Conservation (phyloP, 768 basidiomycete species). For the Favolaschia claudopus region DNA sequence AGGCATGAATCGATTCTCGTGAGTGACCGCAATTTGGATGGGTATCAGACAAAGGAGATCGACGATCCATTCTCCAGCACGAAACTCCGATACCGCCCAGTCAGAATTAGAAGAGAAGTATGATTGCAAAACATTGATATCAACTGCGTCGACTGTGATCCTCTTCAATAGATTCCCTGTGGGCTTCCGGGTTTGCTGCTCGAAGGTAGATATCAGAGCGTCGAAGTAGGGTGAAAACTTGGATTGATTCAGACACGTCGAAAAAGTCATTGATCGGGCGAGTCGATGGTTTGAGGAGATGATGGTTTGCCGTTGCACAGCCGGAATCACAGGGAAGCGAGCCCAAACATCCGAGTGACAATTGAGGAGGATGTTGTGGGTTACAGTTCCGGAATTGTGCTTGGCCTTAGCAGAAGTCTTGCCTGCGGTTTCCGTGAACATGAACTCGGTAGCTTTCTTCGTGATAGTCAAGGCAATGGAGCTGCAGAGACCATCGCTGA, state of each 20-base stretch:
- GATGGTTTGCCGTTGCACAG: slow-evolving; percentile 54
- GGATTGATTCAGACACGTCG: slow-evolving; percentile 43
- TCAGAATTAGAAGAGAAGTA: slow-evolving; percentile 21
- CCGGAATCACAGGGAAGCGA: slow-evolving; percentile 63
- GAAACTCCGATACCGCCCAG: slow-evolving; percentile 45
- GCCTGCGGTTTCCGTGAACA: slow-evolving; percentile 52
- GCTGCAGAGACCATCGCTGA: slow-evolving; percentile 33
- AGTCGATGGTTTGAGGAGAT: slow-evolving; percentile 41
- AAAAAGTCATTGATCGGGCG: slow-evolving; percentile 48
- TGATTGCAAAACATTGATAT: slow-evolving; percentile 34
- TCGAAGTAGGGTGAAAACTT: slow-evolving; percentile 51
- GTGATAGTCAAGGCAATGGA: slow-evolving; percentile 61
- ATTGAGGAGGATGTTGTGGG: slow-evolving; percentile 59
- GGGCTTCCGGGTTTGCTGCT: slow-evolving; percentile 59
- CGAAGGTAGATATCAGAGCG: slow-evolving; percentile 53
- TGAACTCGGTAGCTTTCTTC: slow-evolving; percentile 60
- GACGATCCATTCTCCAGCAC: slow-evolving; percentile 68
- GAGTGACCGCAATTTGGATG: slow-evolving; percentile 65
- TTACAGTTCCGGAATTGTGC: slow-evolving; percentile 27
- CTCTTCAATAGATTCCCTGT: slow-evolving; percentile 50
- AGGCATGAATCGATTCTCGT: slow-evolving; percentile 66
- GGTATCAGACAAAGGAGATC: slow-evolving; percentile 68
- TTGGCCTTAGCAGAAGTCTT: slow-evolving; percentile 24
- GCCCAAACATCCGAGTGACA: slow-evolving; percentile 66
- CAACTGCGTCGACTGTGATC: slow-evolving; percentile 40